Conservation (phyloP, 495 filamentous ascomycete species). For the Penicillium turbatum region DNA sequence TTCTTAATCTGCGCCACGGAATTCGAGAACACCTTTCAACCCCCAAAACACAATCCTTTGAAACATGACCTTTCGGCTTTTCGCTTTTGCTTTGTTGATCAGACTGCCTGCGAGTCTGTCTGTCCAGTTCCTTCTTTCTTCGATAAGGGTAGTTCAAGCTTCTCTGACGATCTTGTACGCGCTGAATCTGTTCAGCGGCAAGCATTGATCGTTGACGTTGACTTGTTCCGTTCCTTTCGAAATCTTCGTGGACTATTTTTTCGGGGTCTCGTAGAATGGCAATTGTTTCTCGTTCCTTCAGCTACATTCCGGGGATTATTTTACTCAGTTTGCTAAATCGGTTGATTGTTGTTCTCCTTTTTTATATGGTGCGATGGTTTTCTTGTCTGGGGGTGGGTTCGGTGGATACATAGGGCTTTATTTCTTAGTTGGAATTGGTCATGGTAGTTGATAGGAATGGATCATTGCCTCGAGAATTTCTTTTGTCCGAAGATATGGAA, state of each 20-base stretch:
- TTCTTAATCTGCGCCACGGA: not conserved
- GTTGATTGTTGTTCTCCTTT: constrained; percentile 11
- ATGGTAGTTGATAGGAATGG: constrained; percentile 15
- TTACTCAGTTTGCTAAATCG: constrained; percentile 1
- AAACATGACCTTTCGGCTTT: constrained; percentile 6
- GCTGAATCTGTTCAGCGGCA: no score
- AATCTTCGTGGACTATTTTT: constrained; percentile 11
- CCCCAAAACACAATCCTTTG: constrained; percentile 7
- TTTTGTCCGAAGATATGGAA: not conserved
- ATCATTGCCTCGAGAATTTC: not conserved
- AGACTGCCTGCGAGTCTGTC: constrained; percentile 14
- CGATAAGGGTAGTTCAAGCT: not conserved
- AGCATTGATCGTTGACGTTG: not conserved
- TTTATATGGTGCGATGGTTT: constrained; percentile 1
- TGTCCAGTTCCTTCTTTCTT: constrained; percentile 11
- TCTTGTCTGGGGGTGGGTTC: constrained; percentile 9
- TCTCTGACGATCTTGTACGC: not conserved
- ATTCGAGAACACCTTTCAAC: constrained; percentile 1
- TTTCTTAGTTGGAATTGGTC: constrained; percentile 13
- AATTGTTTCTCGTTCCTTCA: constrained; percentile 10
- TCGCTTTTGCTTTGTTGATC: constrained; percentile 9
- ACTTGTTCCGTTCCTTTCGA: constrained; percentile 1
- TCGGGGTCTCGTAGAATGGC: constrained; percentile 7
- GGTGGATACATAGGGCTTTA: constrained; percentile 1
- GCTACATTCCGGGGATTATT: constrained; percentile 5